Base-by-base conservation (phyloP, 2,329 filamentous ascomycete species). In the Tolypocladium album region DNA sequence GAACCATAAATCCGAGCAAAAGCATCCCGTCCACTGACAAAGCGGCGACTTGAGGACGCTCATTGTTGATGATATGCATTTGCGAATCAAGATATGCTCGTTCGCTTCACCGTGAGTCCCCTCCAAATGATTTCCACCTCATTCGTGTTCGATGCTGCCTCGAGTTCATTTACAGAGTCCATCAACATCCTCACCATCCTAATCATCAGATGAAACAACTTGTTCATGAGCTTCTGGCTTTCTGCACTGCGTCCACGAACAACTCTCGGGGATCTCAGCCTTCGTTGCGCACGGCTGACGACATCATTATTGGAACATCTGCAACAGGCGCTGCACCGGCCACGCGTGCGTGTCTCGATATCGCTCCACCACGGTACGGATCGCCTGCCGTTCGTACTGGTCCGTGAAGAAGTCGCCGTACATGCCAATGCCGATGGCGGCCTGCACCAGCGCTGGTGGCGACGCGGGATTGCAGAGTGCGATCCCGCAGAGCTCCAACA, bases 391-490 rank as follows among this genome's bases (percentile, higher is more conserved):
- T 60, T 76, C 74, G 55, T 74, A 75, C 12, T 66, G 67, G 58
- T 76, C 74, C 2, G 73, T 75, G 61, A 76, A 76, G 55, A 74
- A 76, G 57, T 76, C 74, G 1, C 74, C 73, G 34, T 76, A 76
- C n/a, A 76, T 61, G 65, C 75, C 72, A 61, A 76, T 75, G 5
- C 74, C 72, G 42, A 76, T 72, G 0, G 71, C 72, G 0, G 74
- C 71, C 8, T 76, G 74, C 3, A 76, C 71, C 2, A 76, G 67
- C 1, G 73, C 73, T 0, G 74, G 74, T 0, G 74, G 72, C 3
- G 71, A 75, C 0, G 65, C 69, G 0, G 73, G 70, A 45, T 76
- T 73, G 53, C 74, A 75, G 13, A 76, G 66, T 3, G 73, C 71
- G 15, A 76, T 74, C n/a, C 74, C 74, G 43, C 74, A 75, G 0